These are phyloP conservation scores for Alternaria ethzedia DNA, from an alignment of 2,329 filamentous ascomycete species.

Conservation along the genomic window DNA sequence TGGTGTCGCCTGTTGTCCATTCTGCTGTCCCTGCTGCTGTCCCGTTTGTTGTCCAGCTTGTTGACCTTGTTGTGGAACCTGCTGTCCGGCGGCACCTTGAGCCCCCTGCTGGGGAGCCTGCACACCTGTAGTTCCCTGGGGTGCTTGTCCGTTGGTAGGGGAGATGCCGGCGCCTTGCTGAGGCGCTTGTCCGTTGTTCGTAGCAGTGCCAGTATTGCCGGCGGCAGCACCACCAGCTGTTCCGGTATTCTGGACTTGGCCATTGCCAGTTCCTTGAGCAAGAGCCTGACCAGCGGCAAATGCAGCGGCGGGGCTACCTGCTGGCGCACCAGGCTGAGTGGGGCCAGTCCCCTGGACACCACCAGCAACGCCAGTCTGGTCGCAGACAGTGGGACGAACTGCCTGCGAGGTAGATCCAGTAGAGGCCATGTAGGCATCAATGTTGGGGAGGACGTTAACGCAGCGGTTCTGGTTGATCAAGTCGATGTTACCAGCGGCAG, in stretches of 20 bases:
- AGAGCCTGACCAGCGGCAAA: conserved; percentile 38
- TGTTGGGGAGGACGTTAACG: conserved; percentile 46
- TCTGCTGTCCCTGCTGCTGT: conserved; percentile 11
- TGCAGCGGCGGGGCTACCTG: conserved; percentile 40
- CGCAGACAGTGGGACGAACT: conserved; percentile 39
- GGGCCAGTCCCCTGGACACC: conserved; percentile 40
- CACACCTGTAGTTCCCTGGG: neutral
- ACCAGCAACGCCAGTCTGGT: conserved; percentile 43
- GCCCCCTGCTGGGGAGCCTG: conserved; percentile 2
- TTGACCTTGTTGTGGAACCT: conserved; percentile 11
- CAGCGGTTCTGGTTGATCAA: conserved; percentile 48
- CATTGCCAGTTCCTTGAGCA: conserved; percentile 38
- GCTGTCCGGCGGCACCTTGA: conserved; percentile 4
- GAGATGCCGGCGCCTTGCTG: neutral
- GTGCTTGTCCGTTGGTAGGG: neutral
- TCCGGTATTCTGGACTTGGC: conserved; percentile 27
- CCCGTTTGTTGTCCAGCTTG: conserved; percentile 6
- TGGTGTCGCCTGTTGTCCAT: conserved; percentile 1
- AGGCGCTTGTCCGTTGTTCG: neutral
- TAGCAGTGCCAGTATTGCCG: conserved; percentile 1
- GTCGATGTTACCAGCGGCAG: conserved; percentile 42
- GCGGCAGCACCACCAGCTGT: conserved; percentile 11
- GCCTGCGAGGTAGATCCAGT: conserved; percentile 39
- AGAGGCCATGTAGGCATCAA: conserved; percentile 46
- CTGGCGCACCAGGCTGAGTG: conserved; percentile 36